Percentiles rank a stretch among this genome's conserved stretches.
phyloP scores from a whole-genome alignment of 352 stramenopile species.

The Phytophthora quininea region DNA sequence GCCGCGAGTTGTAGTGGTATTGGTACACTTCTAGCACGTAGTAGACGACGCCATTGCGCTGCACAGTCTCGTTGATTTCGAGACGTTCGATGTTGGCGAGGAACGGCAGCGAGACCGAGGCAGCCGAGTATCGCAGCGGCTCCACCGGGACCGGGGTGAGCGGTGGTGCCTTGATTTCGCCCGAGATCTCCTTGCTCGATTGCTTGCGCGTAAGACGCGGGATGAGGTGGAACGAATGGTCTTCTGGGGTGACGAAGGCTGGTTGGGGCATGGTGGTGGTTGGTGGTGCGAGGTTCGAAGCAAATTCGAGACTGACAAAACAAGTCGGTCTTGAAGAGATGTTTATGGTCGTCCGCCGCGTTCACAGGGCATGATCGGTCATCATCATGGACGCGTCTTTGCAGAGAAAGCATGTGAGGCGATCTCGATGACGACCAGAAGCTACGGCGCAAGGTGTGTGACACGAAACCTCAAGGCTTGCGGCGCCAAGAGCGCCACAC shows the following conservation, averaged over 20 bases:
- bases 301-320: background rate
- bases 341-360: background rate
- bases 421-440: background rate
- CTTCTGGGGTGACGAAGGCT: background rate
- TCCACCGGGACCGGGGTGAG: conserved; percentile 45
- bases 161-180: conserved; percentile 35
- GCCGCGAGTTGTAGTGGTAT: conserved; percentile 52
- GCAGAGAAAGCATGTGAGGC: background rate
- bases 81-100: conserved; percentile 60
- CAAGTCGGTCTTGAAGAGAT: background rate
- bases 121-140: conserved; percentile 41
- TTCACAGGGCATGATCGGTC: background rate
- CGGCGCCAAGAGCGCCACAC: too few relatives aligned
- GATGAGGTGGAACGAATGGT: conserved; percentile 35
- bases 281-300: background rate
- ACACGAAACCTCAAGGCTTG: background rate
- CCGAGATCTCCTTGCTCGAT: conserved; percentile 28
- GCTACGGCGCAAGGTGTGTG: background rate
- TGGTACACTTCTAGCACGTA: conserved; percentile 67
- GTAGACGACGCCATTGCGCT: conserved; percentile 49
- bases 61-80: conserved; percentile 51
- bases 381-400: background rate
- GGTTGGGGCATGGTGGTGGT: conserved; percentile 27
- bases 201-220: conserved; percentile 31
- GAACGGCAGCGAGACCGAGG: conserved; percentile 45